Percentiles rank a stretch among this genome's conserved stretches.
These are phyloP conservation scores for Diplosphaera chodatii DNA, from an alignment of 139 green algal genomes.

Conservation along the genomic window DNA sequence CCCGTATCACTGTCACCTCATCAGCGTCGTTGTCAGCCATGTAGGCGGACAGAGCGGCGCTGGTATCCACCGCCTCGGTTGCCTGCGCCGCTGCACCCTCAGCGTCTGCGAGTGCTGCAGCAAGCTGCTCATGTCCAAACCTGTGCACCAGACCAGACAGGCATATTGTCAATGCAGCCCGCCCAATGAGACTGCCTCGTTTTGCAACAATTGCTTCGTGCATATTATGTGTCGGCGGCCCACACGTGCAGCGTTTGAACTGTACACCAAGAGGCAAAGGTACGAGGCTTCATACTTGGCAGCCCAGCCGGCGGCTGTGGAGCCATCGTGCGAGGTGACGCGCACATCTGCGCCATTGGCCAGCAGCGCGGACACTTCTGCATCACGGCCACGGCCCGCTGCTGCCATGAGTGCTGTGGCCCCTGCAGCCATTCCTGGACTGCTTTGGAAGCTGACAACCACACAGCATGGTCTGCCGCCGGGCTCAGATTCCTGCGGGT, in stretches of 20 bases:
- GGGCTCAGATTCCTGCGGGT: too few relatives aligned
- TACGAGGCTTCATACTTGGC: too few relatives aligned
- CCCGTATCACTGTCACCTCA: too few relatives aligned
- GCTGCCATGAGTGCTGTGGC: conserved; percentile 73
- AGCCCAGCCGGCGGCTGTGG: conserved; percentile 49
- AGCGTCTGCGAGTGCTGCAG: background rate
- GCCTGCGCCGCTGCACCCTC: background rate
- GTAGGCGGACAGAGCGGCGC: conserved; percentile 22
- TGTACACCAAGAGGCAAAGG: too few relatives aligned
- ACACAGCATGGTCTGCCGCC: too few relatives aligned
- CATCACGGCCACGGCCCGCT: conserved; percentile 54
- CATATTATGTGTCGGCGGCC: too few relatives aligned
- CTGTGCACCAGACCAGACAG: background rate
- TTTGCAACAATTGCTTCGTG: too few relatives aligned
- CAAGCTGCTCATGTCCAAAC: background rate
- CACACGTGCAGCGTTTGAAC: too few relatives aligned
- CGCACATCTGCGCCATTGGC: conserved; percentile 48
- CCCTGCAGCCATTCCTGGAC: too few relatives aligned
- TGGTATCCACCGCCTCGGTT: conserved; percentile 19
- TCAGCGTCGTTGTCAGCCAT: conserved; percentile 40
- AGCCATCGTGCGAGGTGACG: conserved; percentile 34
- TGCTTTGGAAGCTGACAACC: too few relatives aligned
- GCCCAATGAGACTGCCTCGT: too few relatives aligned
- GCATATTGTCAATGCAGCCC: too few relatives aligned
- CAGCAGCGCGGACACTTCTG: conserved; percentile 53